These are phyloP conservation scores for Populus euphratica DNA, from an alignment of 345 rosid species.

Conservation along the genomic window DNA sequence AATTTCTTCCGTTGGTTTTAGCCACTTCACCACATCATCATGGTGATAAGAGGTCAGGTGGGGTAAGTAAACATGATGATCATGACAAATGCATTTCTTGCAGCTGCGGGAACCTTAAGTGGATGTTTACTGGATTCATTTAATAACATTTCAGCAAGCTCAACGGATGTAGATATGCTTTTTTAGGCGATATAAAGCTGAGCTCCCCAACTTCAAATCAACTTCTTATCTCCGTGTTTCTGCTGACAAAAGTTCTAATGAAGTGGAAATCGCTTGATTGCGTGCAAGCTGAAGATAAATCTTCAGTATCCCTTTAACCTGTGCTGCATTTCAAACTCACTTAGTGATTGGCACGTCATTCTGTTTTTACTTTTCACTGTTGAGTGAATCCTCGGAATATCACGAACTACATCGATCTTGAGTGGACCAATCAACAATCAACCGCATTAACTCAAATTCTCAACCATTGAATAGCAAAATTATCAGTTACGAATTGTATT, in stretches of 20 bases:
- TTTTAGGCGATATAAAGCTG: neutral
- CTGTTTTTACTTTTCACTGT: neutral
- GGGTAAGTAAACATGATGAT: constrained; percentile 15
- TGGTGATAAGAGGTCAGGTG: constrained; percentile 21
- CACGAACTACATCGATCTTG: neutral
- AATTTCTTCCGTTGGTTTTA: neutral
- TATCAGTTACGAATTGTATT: rapidly evolving
- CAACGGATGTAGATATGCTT: neutral
- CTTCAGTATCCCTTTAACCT: neutral
- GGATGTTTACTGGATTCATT: neutral
- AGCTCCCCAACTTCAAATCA: neutral
- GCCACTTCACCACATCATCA: constrained; percentile 20
- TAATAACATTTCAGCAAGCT: too few species aligned
- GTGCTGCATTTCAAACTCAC: neutral
- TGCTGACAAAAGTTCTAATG: neutral
- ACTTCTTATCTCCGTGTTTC: neutral
- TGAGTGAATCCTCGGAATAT: neutral
- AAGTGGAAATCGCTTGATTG: constrained; percentile 1
- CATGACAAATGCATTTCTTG: neutral
- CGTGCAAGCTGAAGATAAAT: constrained; percentile 5
- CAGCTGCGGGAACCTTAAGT: neutral
- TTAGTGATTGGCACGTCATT: neutral
- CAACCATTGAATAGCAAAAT: neutral
- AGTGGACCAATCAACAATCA: neutral
- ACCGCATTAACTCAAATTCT: neutral